A percentile compares a stretch with the other conserved stretches of the same genome.
phyloP scores from a whole-genome alignment of 2,329 filamentous ascomycete genomes.

The Lachnellula occidentalis region DNA sequence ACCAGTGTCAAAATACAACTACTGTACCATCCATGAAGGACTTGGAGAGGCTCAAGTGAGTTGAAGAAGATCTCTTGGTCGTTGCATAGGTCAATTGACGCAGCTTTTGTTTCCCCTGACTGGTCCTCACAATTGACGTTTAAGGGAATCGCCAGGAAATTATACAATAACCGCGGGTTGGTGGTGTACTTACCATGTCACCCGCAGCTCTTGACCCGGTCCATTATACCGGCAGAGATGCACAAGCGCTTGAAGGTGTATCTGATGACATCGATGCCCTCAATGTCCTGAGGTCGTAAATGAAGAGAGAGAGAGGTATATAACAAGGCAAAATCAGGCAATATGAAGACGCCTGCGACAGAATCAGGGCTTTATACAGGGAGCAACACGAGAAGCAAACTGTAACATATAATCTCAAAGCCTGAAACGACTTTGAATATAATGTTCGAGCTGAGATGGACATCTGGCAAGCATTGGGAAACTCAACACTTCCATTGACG shows the following conservation, averaged over 20 bases:
- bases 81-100: too few relatives aligned
- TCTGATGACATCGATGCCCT: slow-evolving; percentile 49
- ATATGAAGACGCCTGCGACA: slow-evolving; percentile 76
- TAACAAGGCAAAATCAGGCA: slow-evolving; percentile 78
- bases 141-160: too few relatives aligned
- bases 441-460: slow-evolving; percentile 66
- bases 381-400: slow-evolving; percentile 69
- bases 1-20: too few relatives aligned
- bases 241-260: slow-evolving; percentile 37
- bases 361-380: slow-evolving; percentile 81
- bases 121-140: too few relatives aligned
- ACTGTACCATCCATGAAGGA: too few relatives aligned
- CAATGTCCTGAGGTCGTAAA: slow-evolving; percentile 44
- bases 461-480: slow-evolving; percentile 88
- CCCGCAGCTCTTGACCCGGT: slow-evolving; percentile 18
- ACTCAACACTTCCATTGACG: slow-evolving; percentile 84
- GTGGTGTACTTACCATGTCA: slow-evolving; percentile 15
- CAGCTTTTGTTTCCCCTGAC: too few relatives aligned
- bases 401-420: slow-evolving; percentile 77
- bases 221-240: slow-evolving; percentile 16
- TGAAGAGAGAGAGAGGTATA: slow-evolving; percentile 34
- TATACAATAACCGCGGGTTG: too few relatives aligned
- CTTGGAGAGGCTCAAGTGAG: too few relatives aligned
- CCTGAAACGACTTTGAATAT: slow-evolving; percentile 64
- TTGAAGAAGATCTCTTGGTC: too few relatives aligned